phyloP scores from a whole-genome alignment of 2,329 filamentous ascomycete species.

The Monilinia fructicola region DNA sequence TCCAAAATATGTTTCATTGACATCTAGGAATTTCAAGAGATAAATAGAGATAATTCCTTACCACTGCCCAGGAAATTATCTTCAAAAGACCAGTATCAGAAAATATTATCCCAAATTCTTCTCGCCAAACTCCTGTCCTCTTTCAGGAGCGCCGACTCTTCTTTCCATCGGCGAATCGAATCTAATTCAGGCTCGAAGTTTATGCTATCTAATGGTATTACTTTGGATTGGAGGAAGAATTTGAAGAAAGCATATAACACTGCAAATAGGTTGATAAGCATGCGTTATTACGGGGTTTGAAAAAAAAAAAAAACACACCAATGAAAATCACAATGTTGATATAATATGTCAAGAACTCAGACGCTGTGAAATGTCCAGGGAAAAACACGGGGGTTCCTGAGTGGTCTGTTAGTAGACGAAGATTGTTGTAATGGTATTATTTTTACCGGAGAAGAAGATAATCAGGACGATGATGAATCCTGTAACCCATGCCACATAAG shows the following conservation, averaged over 20 bases:
- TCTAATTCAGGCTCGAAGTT: constrained; percentile 1
- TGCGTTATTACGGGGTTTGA: too few relatives aligned
- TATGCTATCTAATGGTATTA: constrained; percentile 18
- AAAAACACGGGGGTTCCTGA: constrained; percentile 5
- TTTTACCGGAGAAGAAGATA: constrained; percentile 49
- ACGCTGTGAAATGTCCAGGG: constrained; percentile 52
- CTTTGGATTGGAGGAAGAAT: constrained; percentile 10
- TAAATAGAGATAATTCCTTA: not conserved
- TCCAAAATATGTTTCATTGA: not conserved
- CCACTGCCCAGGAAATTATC: not conserved
- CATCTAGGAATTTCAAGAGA: not conserved
- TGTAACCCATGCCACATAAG: constrained; percentile 55
- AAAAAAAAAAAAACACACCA: too few relatives aligned
- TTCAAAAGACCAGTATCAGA: not conserved
- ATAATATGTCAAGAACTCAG: constrained; percentile 62
- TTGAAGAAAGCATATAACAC: constrained; percentile 21
- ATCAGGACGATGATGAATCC: constrained; percentile 59
- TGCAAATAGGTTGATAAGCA: constrained; percentile 22
- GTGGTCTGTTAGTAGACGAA: constrained; percentile 4
- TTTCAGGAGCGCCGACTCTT: constrained; percentile 2
- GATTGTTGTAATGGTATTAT: not conserved
- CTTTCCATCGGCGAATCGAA: constrained; percentile 7
- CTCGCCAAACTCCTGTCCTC: not conserved
- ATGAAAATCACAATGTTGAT: constrained; percentile 62
- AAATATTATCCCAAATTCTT: constrained; percentile 14